phyloP scores from a whole-genome alignment of 345 rosid species.

The Clarkia xantiana region DNA sequence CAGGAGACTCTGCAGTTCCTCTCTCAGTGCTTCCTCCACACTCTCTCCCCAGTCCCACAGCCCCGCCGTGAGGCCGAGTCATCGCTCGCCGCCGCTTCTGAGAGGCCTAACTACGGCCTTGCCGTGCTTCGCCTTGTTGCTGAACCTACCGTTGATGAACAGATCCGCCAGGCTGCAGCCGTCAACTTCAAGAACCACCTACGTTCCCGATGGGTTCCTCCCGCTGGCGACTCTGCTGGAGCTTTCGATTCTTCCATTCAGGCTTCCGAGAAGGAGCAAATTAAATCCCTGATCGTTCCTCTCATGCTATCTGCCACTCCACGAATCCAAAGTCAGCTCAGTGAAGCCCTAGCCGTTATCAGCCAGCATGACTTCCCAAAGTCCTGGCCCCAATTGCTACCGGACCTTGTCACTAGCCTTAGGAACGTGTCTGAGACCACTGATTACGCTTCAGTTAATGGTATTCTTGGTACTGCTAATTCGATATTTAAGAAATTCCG shows the following conservation, averaged over 20 bases:
- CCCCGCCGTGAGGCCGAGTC: slow-evolving; percentile 85
- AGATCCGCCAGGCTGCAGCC: slow-evolving; percentile 86
- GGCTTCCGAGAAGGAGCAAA: slow-evolving; percentile 65
- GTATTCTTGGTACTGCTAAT: slow-evolving; percentile 83
- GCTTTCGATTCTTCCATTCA: slow-evolving; percentile 26
- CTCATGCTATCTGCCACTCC: slow-evolving; percentile 75
- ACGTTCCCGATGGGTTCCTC: slow-evolving; percentile 62
- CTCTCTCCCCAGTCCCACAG: slow-evolving; percentile 60
- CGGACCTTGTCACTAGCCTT: slow-evolving; percentile 63
- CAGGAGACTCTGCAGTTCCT: slow-evolving; percentile 50
- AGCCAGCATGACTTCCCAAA: slow-evolving; percentile 90
- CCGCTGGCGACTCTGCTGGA: slow-evolving; percentile 19
- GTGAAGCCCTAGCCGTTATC: slow-evolving; percentile 79
- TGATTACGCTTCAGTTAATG: slow-evolving; percentile 58
- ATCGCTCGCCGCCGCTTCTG: slow-evolving; percentile 40
- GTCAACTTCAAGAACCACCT: slow-evolving; percentile 93
- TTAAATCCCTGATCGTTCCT: slow-evolving; percentile 64
- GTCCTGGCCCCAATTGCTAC: slow-evolving; percentile 67
- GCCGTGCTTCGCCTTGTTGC: slow-evolving; percentile 76
- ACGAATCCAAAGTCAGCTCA: slow-evolving; percentile 83
- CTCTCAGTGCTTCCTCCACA: slow-evolving; percentile 69
- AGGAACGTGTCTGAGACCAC: slow-evolving; percentile 26
- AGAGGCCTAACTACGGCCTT: slow-evolving; percentile 58
- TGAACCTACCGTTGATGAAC: slow-evolving; percentile 61
- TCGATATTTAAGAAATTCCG: slow-evolving; percentile 82